Evolutionary conservation across 345 rosid species (phyloP).

Genomic region (Lepidium sativum): DNA sequence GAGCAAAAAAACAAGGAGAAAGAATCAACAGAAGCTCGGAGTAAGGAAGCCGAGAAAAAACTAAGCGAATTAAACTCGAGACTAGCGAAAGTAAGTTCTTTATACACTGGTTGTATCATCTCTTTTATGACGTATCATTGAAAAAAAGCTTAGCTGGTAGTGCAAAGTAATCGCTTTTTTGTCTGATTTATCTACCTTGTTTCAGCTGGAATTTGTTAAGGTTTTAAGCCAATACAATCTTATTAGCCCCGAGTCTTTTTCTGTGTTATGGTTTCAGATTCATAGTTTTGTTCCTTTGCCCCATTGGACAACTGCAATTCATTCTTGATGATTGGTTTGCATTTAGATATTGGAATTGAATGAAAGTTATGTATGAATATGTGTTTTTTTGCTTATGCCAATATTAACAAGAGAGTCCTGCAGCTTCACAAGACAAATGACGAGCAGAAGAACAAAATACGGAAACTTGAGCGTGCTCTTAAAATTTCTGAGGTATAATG

Average conservation of each 20-base stretch:
- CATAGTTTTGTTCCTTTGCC: background rate
- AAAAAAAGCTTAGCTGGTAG: background rate
- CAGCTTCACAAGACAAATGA: conserved; percentile 70
- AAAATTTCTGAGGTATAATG: conserved; percentile 70
- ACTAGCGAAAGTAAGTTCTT: conserved; percentile 50
- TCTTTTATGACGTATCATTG: background rate
- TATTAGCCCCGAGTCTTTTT: background rate
- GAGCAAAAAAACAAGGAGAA: conserved; percentile 49
- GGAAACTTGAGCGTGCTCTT: conserved; percentile 85
- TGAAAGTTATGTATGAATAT: background rate
- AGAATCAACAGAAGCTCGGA: conserved; percentile 41
- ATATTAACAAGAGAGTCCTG: background rate
- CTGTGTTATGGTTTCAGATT: background rate
- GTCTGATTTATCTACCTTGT: background rate
- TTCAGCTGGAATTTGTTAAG: background rate
- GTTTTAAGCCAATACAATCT: background rate
- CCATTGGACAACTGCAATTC: background rate
- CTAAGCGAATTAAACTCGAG: conserved; percentile 41
- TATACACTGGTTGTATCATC: background rate
- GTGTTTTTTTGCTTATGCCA: background rate
- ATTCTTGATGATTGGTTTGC: background rate
- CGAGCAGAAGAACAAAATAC: conserved; percentile 67
- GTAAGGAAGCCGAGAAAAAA: conserved; percentile 51
- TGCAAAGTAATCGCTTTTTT: background rate
- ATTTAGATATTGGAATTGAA: background rate